phyloP scores from a whole-genome alignment of 352 stramenopile genomes.

The Globisporangium nunn region DNA sequence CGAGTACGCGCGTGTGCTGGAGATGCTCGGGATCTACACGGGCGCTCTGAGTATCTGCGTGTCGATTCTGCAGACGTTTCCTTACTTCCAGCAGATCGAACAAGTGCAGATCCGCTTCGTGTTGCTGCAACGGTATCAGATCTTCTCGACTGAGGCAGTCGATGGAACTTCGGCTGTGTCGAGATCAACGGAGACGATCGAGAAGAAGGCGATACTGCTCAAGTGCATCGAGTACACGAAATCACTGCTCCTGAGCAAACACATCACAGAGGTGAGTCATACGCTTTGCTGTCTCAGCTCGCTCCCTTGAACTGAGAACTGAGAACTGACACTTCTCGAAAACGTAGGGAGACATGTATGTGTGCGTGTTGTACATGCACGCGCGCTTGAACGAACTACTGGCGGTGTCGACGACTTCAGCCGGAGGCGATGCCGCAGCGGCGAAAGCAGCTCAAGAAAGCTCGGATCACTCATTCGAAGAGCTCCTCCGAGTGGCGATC shows the following conservation, averaged over 20 bases:
- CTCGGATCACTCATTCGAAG: conserved; percentile 39
- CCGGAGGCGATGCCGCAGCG: conserved; percentile 4
- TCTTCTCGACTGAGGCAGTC: conserved; percentile 17
- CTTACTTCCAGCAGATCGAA: conserved; percentile 29
- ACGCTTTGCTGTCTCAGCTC: not conserved
- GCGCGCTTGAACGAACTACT: conserved; percentile 53
- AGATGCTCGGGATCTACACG: conserved; percentile 40
- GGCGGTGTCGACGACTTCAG: conserved; percentile 13
- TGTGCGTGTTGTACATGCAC: conserved; percentile 58
- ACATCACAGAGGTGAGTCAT: conserved; percentile 19
- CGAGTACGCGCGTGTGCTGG: conserved; percentile 47
- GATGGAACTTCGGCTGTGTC: not conserved
- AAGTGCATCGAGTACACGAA: conserved; percentile 56
- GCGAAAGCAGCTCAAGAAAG: conserved; percentile 17
- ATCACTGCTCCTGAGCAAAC: conserved; percentile 32
- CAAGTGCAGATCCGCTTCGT: conserved; percentile 44
- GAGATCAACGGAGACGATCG: conserved; percentile 5
- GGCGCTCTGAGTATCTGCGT: conserved; percentile 35
- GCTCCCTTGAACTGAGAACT: not conserved
- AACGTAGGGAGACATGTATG: conserved; percentile 22
- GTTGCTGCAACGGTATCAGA: conserved; percentile 47
- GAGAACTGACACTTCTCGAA: not conserved
- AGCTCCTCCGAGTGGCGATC: conserved; percentile 27
- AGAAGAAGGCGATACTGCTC: conserved; percentile 23
- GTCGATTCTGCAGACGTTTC: conserved; percentile 48